These are phyloP conservation scores for Eucalyptus camaldulensis DNA, from an alignment of 345 rosid genomes.

Conservation along the genomic window DNA sequence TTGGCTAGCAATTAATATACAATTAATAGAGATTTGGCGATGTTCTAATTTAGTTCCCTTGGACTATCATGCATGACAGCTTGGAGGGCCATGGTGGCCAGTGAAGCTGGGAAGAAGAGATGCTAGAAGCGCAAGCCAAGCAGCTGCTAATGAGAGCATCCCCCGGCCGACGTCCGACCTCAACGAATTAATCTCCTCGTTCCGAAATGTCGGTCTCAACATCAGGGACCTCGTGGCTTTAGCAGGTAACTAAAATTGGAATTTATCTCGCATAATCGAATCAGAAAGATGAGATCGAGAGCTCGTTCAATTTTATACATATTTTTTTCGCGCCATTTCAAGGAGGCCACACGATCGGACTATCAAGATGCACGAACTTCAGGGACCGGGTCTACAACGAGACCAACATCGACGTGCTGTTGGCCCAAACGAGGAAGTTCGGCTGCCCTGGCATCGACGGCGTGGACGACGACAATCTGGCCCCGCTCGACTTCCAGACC, in stretches of 20 bases:
- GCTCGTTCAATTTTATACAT: neutral
- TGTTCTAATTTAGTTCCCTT: neutral
- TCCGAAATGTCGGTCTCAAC: conserved; percentile 54
- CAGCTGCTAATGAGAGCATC: conserved; percentile 65
- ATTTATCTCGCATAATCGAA: neutral
- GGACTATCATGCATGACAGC: conserved; percentile 12
- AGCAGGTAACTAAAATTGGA: conserved; percentile 19
- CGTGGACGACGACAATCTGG: conserved; percentile 12
- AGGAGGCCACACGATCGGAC: conserved; percentile 36
- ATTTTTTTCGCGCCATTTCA: neutral
- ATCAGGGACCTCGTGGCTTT: conserved; percentile 67
- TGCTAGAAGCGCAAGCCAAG: conserved; percentile 56
- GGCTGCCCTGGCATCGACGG: conserved; percentile 16
- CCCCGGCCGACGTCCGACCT: conserved; percentile 55
- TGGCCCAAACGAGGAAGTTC: conserved; percentile 8
- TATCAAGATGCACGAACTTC: conserved; percentile 29
- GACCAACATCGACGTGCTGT: conserved; percentile 10
- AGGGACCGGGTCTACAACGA: conserved; percentile 29
- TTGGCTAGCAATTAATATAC: neutral
- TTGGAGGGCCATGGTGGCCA: conserved; percentile 72
- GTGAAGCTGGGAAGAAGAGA: conserved; percentile 95
- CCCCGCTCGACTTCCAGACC: conserved; percentile 19
- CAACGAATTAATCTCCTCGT: conserved; percentile 37
- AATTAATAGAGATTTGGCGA: neutral
- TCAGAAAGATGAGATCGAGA: neutral